Base-by-base conservation (phyloP, 78 protist species). In the Parvularia atlantis region DNA sequence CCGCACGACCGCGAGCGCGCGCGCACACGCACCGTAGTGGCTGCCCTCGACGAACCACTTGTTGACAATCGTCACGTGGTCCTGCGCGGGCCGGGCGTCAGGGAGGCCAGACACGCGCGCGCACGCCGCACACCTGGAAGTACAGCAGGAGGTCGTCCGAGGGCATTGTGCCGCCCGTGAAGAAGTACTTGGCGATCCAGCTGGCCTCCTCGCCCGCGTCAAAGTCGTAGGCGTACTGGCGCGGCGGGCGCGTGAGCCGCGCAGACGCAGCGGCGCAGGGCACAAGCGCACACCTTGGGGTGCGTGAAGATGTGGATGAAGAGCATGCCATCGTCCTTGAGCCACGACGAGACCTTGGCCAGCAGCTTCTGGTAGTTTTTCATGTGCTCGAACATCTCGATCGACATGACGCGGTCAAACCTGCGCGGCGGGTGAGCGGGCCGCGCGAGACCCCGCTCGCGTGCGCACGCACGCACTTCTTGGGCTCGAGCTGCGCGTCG, bases 331-430 rank as follows among this genome's bases (percentile, higher is more conserved):
- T 36, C 44, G 30, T 5, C 36, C 57, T 30, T 35, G 24, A 69
- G 63, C 75, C 9, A 13, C 50, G 26, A 4, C 22, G 43, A 5
- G 26, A 69, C 26, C 22, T 52, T 48, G 53, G n/a, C 63, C 60
- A 69, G 13, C 39, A 69, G 75, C n/a, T 1, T n/a, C 46, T 69
- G 31, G 30, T 69, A 69, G 75, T 69, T 69, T 48, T 54, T 69
- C 75, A 69, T 69, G 65, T 69, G 75, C 63, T 69, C 75, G 16
- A 69, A 69, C 75, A 69, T 69, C 57, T 69, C 75, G 26, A 69
- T 43, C 24, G 31, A 19, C 41, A 69, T 26, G 16, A 58, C 52
- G n/a, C 75, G 65, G 11, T 69, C 75, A 7, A 20, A 69, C 26
- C 16, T 61, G 4, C 4, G 26, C 66, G 16, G 66, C 66, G 22